A percentile compares a stretch with the other conserved stretches of the same genome.
These are phyloP conservation scores for Strigomonas galati DNA, from an alignment of 208 protist genomes.

Conservation along the genomic window DNA sequence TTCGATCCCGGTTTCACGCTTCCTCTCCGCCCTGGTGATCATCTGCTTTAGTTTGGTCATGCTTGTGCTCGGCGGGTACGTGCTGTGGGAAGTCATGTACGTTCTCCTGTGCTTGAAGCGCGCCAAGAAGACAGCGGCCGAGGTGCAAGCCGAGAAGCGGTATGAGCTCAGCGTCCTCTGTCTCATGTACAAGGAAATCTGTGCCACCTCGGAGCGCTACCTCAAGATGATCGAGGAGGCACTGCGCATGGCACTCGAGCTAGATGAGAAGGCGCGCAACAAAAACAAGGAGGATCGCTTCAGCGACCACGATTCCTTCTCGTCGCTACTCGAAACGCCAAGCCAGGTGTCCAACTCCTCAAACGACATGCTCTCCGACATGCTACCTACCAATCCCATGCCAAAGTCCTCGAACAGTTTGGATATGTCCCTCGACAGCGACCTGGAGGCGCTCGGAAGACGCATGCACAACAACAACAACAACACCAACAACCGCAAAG, in stretches of 20 bases:
- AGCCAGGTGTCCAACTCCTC: background rate
- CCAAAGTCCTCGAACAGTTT: background rate
- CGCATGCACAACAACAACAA: background rate
- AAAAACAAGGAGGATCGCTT: background rate
- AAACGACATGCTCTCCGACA: background rate
- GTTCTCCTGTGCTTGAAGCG: background rate
- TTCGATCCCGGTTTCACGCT: background rate
- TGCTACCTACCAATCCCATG: background rate
- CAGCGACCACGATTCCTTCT: background rate
- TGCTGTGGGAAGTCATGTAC: background rate
- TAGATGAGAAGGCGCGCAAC: constrained; percentile 9
- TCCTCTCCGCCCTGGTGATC: constrained; percentile 15
- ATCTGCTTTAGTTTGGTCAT: constrained; percentile 10
- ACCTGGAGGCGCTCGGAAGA: background rate
- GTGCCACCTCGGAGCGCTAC: constrained; percentile 13
- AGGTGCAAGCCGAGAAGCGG: background rate
- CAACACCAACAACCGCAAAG: background rate
- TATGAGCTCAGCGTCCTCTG: constrained; percentile 2
- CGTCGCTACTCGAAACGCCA: background rate
- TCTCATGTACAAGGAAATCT: constrained; percentile 10
- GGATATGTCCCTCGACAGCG: constrained; percentile 2
- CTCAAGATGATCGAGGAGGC: constrained; percentile 13
- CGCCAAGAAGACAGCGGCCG: background rate
- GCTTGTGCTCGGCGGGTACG: constrained; percentile 9
- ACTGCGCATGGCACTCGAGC: constrained; percentile 10